Evolutionary conservation across 768 basidiomycete species (phyloP), one percentile per base, ranked within the genome.

Genomic region (Fistulinella prunicolor): DNA sequence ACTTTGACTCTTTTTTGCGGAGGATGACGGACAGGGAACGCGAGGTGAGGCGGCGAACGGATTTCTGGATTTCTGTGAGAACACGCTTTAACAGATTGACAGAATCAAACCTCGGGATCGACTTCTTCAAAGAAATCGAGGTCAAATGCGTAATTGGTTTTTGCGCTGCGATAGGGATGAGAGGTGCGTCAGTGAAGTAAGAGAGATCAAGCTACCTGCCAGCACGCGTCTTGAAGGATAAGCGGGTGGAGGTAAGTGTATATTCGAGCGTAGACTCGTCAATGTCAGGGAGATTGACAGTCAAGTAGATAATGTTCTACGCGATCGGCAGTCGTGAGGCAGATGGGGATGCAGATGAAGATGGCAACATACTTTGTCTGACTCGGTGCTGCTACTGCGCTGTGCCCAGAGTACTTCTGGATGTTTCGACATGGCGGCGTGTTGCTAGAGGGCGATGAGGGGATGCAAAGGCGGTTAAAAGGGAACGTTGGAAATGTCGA

Each of bases 351-450:
- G n/a, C n/a, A n/a, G 6, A 42, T 1, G 20, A 42, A 16, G 34
- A 38, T 37, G n/a, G 36, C 66, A 35, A 41, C 49, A 0, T 38
- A 89, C 94, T 76, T 94, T 94, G 39, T 75, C 76, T 26, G 81
- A 74, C 13, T 73, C 78, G 10, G 73, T 60, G 14, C 68, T 77
- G 34, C 82, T 87, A 75, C 86, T 90, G 58, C 95, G 83, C 71
- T 98, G 94, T 38, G 95, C 94, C 93, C 94, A 98, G 2, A 94
- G 78, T 29, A 95, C 75, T 71, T 96, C 93, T 30, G 94, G 94
- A 68, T 92, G 90, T 16, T 50, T 59, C 24, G 73, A 21, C 77
- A 77, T 78, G 49, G 53, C 38, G 44, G 54, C 20, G 53, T 30
- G 55, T 46, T 53, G 57, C 2, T 44, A 14, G 38, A 20, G 9